Percentiles rank a stretch among this genome's conserved stretches.
phyloP scores from a whole-genome alignment of 1,284 basidiomycete species.

The Agroathelia rolfsii region DNA sequence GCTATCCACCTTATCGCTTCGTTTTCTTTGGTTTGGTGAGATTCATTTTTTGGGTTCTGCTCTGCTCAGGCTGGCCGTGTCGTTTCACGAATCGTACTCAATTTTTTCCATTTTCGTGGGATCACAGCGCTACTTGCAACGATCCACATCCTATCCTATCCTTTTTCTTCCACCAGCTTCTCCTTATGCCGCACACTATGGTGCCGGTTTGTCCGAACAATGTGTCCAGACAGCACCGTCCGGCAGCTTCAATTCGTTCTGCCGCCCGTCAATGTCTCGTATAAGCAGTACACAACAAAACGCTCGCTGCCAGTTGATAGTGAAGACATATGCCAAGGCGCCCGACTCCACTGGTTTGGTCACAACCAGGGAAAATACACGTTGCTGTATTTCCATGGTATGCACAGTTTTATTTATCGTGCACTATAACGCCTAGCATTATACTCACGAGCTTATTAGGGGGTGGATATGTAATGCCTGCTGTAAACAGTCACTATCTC shows the following conservation, averaged over 20 bases:
- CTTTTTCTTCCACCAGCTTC: too few species aligned
- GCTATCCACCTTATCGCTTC: too few species aligned
- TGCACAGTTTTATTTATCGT: background rate
- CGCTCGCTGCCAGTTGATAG: background rate
- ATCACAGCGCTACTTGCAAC: too few species aligned
- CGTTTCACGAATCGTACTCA: too few species aligned
- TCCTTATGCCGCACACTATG: conserved; percentile 1
- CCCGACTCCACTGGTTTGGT: conserved; percentile 10
- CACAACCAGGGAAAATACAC: conserved; percentile 8
- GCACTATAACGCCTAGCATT: background rate
- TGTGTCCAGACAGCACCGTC: conserved; percentile 5
- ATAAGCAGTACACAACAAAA: conserved; percentile 1
- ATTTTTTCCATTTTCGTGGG: too few species aligned
- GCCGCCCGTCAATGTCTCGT: conserved; percentile 2
- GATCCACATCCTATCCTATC: too few species aligned
- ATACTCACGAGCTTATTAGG: conserved; percentile 10
- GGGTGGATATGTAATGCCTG: too few species aligned
- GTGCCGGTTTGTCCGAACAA: conserved; percentile 2
- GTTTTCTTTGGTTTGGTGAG: too few species aligned
- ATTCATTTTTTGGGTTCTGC: too few species aligned
- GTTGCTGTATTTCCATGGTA: conserved; percentile 10
- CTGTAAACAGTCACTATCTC: conserved; percentile 6
- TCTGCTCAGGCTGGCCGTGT: too few species aligned
- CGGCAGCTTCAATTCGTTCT: conserved; percentile 4
- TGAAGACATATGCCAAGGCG: conserved; percentile 5